A percentile compares a stretch with the other conserved stretches of the same genome.
These are phyloP conservation scores for Margaritispora aquatica DNA, from an alignment of 495 filamentous ascomycete species.

Conservation along the genomic window DNA sequence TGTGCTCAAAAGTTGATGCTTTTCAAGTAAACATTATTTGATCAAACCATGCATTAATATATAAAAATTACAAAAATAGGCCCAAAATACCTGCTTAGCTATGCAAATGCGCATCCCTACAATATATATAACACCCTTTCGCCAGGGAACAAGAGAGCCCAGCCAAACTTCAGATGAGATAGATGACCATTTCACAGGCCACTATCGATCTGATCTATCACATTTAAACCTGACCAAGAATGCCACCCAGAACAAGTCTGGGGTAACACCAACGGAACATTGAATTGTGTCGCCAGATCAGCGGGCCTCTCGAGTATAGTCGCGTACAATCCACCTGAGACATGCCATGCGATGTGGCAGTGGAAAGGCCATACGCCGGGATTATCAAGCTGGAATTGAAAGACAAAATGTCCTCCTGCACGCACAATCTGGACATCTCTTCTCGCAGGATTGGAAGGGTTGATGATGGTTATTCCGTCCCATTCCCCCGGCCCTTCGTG, in stretches of 20 bases:
- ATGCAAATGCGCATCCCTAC: neutral
- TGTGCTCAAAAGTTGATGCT: too few species aligned
- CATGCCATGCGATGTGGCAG: slow-evolving; percentile 55
- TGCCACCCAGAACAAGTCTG: slow-evolving; percentile 47
- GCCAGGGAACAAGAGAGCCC: too few species aligned
- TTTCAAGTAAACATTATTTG: too few species aligned
- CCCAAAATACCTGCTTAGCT: too few species aligned
- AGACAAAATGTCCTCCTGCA: slow-evolving; percentile 34
- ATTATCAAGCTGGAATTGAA: slow-evolving; percentile 51
- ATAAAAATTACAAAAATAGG: too few species aligned
- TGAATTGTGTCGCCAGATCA: slow-evolving; percentile 27
- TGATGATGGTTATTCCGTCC: slow-evolving; percentile 28
- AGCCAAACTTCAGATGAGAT: too few species aligned
- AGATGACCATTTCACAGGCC: slow-evolving; percentile 33
- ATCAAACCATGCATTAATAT: too few species aligned
- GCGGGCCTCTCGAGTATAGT: slow-evolving; percentile 40
- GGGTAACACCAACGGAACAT: slow-evolving; percentile 33
- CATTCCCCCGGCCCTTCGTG: slow-evolving; percentile 34
- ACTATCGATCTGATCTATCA: slow-evolving; percentile 52
- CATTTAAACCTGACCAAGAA: slow-evolving; percentile 35
- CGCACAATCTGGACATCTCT: slow-evolving; percentile 53
- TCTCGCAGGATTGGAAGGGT: slow-evolving; percentile 45
- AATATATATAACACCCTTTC: too few species aligned
- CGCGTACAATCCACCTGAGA: slow-evolving; percentile 46
- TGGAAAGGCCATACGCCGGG: slow-evolving; percentile 55